phyloP scores from a whole-genome alignment of 2,329 filamentous ascomycete genomes.

The Neopestalotiopsis sp. region DNA sequence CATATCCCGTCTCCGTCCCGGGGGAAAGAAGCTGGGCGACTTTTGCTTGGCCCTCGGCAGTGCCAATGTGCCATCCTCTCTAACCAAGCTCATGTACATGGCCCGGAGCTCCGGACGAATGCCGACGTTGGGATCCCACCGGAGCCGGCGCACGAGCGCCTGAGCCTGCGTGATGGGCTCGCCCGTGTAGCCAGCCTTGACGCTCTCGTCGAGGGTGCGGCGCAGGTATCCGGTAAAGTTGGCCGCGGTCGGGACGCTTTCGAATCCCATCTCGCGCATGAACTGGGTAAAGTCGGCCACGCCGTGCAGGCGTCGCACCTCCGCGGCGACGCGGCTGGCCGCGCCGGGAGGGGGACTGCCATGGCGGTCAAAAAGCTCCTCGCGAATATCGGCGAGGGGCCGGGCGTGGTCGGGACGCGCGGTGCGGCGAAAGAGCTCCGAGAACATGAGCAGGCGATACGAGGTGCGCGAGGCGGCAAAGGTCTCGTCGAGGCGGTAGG shows the following conservation, averaged over 20 bases:
- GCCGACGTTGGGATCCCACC: constrained; percentile 24
- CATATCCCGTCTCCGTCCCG: background rate
- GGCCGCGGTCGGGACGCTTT: constrained; percentile 25
- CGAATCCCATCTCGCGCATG: constrained; percentile 48
- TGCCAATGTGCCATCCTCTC: background rate
- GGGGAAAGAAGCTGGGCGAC: constrained; percentile 1
- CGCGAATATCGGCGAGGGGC: constrained; percentile 42
- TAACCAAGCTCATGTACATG: background rate
- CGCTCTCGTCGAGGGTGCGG: constrained; percentile 39
- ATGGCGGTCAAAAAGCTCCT: constrained; percentile 52
- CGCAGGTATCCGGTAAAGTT: constrained; percentile 41
- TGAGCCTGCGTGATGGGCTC: constrained; percentile 24
- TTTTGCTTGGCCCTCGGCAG: background rate
- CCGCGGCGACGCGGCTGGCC: constrained; percentile 45
- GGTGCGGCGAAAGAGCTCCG: constrained; percentile 52
- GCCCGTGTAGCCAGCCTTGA: constrained; percentile 39
- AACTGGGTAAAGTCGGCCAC: constrained; percentile 50
- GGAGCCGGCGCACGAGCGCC: constrained; percentile 30
- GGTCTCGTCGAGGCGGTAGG: constrained; percentile 52
- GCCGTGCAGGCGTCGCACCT: constrained; percentile 48
- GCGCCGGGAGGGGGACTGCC: constrained; percentile 49
- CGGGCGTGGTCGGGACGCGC: constrained; percentile 42
- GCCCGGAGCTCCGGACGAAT: background rate
- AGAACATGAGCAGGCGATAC: constrained; percentile 59
- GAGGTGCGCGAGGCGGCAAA: constrained; percentile 52